Percentiles rank a stretch among this genome's conserved stretches.
These are phyloP conservation scores for Paragyromitra xinjiangensis DNA, from an alignment of 495 filamentous ascomycete genomes.

Conservation along the genomic window DNA sequence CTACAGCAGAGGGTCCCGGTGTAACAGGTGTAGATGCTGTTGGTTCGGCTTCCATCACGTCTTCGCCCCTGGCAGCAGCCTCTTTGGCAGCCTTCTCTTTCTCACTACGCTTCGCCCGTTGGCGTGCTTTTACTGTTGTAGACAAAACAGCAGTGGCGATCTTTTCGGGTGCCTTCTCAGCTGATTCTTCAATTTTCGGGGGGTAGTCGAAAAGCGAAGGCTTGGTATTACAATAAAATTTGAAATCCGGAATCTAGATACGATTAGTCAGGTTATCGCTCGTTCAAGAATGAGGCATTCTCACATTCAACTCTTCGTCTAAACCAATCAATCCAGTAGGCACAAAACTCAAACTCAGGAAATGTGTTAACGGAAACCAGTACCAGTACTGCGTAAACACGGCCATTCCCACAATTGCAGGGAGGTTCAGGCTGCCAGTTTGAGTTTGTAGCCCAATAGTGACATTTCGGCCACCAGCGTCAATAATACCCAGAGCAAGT, in stretches of 20 bases:
- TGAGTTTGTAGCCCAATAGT: conserved; percentile 97
- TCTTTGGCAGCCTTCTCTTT: conserved; percentile 72
- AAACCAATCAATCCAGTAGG: conserved; percentile 95
- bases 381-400: conserved; percentile 99
- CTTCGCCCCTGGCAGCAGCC: conserved; percentile 75
- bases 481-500: conserved; percentile 93
- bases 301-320: conserved; percentile 78
- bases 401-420: conserved; percentile 95
- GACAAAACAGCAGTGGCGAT: conserved; percentile 96
- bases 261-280: conserved; percentile 15
- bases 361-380: conserved; percentile 99
- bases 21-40: conserved; percentile 80
- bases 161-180: conserved; percentile 90
- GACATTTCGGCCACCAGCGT: conserved; percentile 97
- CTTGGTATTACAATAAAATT: conserved; percentile 90
- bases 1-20: conserved; percentile 64
- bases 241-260: conserved; percentile 84
- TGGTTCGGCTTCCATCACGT: conserved; percentile 87
- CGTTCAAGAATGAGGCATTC: conserved; percentile 4
- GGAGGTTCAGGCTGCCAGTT: conserved; percentile 97
- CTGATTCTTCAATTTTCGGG: conserved; percentile 91
- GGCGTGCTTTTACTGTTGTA: conserved; percentile 95
- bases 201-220: conserved; percentile 98
- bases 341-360: conserved; percentile 90
- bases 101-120: conserved; percentile 74